These are phyloP conservation scores for Penicillium cosmopolitanum DNA, from an alignment of 495 filamentous ascomycete species.

Conservation along the genomic window DNA sequence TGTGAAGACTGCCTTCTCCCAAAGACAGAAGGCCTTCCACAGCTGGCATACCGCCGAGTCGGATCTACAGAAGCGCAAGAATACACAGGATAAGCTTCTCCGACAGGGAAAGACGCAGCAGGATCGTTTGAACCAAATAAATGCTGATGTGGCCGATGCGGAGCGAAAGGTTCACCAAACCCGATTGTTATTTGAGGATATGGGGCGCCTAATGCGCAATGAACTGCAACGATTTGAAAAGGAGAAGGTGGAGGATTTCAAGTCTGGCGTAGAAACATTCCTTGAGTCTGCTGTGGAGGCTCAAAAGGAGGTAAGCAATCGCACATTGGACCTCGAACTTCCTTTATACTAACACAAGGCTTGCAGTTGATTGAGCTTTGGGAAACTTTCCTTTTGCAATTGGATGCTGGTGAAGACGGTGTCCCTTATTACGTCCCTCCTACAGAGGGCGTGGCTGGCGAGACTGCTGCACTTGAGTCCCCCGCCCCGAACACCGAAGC, in stretches of 20 bases:
- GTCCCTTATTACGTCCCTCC: slow-evolving; percentile 73
- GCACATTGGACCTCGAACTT: background rate
- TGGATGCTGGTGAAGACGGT: slow-evolving; percentile 91
- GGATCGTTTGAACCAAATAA: slow-evolving; percentile 87
- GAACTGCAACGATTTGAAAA: slow-evolving; percentile 94
- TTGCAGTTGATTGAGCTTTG: slow-evolving; percentile 92
- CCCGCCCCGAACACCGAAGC: slow-evolving; percentile 33
- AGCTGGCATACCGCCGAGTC: slow-evolving; percentile 88
- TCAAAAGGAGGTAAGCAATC: slow-evolving; percentile 85
- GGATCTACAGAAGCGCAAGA: slow-evolving; percentile 83
- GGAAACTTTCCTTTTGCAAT: slow-evolving; percentile 95
- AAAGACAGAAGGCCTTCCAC: slow-evolving; percentile 94
- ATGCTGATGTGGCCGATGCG: slow-evolving; percentile 89
- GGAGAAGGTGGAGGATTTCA: slow-evolving; percentile 99
- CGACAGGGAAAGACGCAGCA: slow-evolving; percentile 93
- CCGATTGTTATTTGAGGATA: slow-evolving; percentile 90
- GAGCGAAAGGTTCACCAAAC: slow-evolving; percentile 93
- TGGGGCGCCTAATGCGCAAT: slow-evolving; percentile 88
- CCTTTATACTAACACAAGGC: slow-evolving; percentile 24
- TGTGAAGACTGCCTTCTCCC: slow-evolving; percentile 87
- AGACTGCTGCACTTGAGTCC: slow-evolving; percentile 22
- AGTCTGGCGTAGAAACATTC: slow-evolving; percentile 96
- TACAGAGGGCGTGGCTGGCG: slow-evolving; percentile 25
- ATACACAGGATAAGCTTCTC: slow-evolving; percentile 87
- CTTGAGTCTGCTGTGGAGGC: slow-evolving; percentile 95